Base-by-base conservation (phyloP, 2,329 filamentous ascomycete species). In the Mycocentrospora acerina region DNA sequence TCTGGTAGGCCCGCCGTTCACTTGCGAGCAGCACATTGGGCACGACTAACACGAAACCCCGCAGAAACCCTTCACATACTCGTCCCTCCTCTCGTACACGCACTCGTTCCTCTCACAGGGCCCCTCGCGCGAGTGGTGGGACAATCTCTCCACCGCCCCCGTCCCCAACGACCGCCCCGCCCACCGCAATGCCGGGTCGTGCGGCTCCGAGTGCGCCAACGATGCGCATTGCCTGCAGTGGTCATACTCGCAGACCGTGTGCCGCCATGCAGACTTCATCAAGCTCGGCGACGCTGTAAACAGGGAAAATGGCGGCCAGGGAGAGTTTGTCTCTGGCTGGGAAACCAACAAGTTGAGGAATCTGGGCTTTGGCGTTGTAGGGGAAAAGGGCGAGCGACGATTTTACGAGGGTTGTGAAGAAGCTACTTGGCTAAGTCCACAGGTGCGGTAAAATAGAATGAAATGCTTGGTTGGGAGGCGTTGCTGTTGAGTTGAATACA, bases 321-420 rank as follows among this genome's bases (percentile, higher is more conserved):
- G 61, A 37, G 60, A 66, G 17, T 69, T 67, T 30, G 59, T 62
- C 7, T 61, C 55, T 3, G 68, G 67, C 5, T 71, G 68, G 67
- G 64, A 68, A 29, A 46, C 60, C 1, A 59, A 57, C 24, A 67
- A 63, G 39, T 62, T 70, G 32, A 50, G 53, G 15, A 54, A 58
- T 13, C 58, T 65, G 36, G 64, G 62, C 13, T 66, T 66, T 37
- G 59, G 58, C n/a, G 53, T 57, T 3, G 60, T 62, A 15, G 55
- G 55, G 12, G 48, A 65, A 24, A 64, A 60, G 42, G 63, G 54
- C 29, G 49, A 59, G 24, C 43, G 53, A 11, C 35, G 49, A 27
- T 66, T 55, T 36, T 65, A 51, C 34, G 64, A 58, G 41, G 63
- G 51, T 1, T 71, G 68, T 40, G 40, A 58, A 24, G 56, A 66